Conservation (phyloP, 1,139 yeast species). For the Kodamaea suecica region DNA sequence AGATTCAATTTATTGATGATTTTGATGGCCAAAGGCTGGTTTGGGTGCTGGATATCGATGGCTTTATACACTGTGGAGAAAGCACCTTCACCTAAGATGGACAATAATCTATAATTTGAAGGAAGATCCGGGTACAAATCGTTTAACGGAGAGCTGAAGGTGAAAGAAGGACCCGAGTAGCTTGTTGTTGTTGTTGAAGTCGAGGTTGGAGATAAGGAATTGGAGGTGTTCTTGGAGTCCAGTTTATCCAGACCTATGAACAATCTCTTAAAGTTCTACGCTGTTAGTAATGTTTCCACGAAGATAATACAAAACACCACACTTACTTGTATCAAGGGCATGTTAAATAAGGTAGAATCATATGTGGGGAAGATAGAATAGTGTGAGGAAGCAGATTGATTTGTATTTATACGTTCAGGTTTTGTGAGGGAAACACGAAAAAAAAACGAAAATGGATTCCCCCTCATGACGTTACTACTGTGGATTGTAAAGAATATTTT, state of each 20-base stretch:
- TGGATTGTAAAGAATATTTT: too few species aligned
- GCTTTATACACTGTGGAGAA: conserved; percentile 86
- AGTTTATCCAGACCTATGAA: conserved; percentile 8
- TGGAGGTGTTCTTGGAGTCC: background rate
- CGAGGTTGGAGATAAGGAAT: conserved; percentile 4
- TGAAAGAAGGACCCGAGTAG: too few species aligned
- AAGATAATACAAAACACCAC: background rate
- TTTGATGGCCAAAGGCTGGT: conserved; percentile 72
- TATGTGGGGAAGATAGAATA: too few species aligned
- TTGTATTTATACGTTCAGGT: too few species aligned
- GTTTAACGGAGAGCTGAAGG: conserved; percentile 5
- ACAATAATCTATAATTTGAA: conserved; percentile 17
- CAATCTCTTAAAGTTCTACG: conserved; percentile 17
- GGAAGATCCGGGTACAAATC: conserved; percentile 17
- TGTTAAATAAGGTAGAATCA: conserved; percentile 5
- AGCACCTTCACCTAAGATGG: conserved; percentile 76
- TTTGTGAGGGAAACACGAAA: too few species aligned
- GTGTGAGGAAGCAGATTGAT: too few species aligned
- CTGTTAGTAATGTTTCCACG: conserved; percentile 4
- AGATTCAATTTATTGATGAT: conserved; percentile 69
- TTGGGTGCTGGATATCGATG: conserved; percentile 36
- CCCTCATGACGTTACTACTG: too few species aligned
- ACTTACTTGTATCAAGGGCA: conserved; percentile 23
- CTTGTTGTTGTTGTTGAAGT: conserved; percentile 4
- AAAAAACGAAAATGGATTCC: too few species aligned